A percentile compares a stretch with the other conserved stretches of the same genome.
Conservation (phyloP, 2,329 filamentous ascomycete species). For the Penicillium expansum region DNA sequence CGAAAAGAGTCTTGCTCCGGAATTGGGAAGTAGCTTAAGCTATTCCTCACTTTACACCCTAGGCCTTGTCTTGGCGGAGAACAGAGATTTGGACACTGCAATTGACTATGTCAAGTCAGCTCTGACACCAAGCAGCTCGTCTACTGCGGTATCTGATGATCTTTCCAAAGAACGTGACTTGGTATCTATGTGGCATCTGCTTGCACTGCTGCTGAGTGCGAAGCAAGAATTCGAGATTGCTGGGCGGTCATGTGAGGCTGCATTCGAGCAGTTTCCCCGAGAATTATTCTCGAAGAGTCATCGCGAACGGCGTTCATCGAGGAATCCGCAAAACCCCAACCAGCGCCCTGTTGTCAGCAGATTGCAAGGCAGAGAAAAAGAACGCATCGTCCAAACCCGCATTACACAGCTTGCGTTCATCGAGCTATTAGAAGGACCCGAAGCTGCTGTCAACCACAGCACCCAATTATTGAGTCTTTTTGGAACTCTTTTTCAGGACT, state of each 20-base stretch:
- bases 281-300: slow-evolving; percentile 67
- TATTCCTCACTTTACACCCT: slow-evolving; percentile 77
- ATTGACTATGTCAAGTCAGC: slow-evolving; percentile 79
- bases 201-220: slow-evolving; percentile 80
- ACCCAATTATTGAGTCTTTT: slow-evolving; percentile 82
- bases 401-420: slow-evolving; percentile 88
- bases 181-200: slow-evolving; percentile 88
- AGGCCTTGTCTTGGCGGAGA: slow-evolving; percentile 82
- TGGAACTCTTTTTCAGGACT: slow-evolving; percentile 71
- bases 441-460: slow-evolving; percentile 82
- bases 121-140: slow-evolving; percentile 55
- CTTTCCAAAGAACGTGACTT: slow-evolving; percentile 46
- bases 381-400: slow-evolving; percentile 85
- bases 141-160: slow-evolving; percentile 27
- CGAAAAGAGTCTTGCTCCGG: slow-evolving; percentile 67
- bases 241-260: slow-evolving; percentile 78
- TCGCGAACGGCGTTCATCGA: slow-evolving; percentile 45
- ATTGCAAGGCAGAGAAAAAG: slow-evolving; percentile 81
- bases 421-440: slow-evolving; percentile 78
- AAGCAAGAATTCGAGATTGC: slow-evolving; percentile 82
- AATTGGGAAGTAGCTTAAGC: slow-evolving; percentile 64
- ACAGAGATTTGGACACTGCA: slow-evolving; percentile 73
- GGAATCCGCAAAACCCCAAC: slow-evolving; percentile 24
- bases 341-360: slow-evolving; percentile 64
- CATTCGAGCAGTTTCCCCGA: slow-evolving; percentile 83